These are phyloP conservation scores for Fusarium virguliforme DNA, from an alignment of 2,329 filamentous ascomycete genomes.

Conservation along the genomic window DNA sequence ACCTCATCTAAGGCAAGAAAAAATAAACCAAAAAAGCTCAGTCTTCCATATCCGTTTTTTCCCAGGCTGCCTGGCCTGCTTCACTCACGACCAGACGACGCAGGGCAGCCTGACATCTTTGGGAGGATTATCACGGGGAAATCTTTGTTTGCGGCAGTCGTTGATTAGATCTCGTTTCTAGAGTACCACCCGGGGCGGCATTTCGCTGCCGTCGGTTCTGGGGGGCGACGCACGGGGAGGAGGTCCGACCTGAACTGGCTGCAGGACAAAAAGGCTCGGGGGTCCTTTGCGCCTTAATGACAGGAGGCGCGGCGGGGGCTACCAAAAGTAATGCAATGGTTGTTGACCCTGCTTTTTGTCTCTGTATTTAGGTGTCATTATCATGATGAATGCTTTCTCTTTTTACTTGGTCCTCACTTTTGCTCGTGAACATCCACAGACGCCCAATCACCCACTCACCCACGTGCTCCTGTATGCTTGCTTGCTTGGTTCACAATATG, in stretches of 20 bases:
- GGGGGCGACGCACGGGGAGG: slow-evolving; percentile 52
- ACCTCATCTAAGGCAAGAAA: slow-evolving; percentile 75
- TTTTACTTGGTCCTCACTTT: no score
- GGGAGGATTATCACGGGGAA: slow-evolving; percentile 53
- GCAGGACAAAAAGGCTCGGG: slow-evolving; percentile 58
- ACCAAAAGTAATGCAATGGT: slow-evolving; percentile 63
- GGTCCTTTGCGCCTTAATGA: slow-evolving; percentile 59
- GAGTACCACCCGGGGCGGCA: slow-evolving; percentile 53
- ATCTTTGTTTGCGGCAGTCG: slow-evolving; percentile 58
- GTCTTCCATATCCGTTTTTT: slow-evolving; percentile 47
- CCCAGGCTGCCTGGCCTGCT: slow-evolving; percentile 45
- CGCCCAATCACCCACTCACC: slow-evolving; percentile 1
- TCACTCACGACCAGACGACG: slow-evolving; percentile 39
- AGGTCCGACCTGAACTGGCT: slow-evolving; percentile 55
- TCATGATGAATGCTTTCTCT: slow-evolving; percentile 53
- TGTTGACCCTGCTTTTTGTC: slow-evolving; percentile 55
- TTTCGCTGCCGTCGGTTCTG: slow-evolving; percentile 48
- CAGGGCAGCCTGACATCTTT: slow-evolving; percentile 53
- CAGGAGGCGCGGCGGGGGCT: slow-evolving; percentile 58
- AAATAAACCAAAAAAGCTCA: slow-evolving; percentile 44
- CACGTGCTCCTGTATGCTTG: slow-evolving; percentile 4
- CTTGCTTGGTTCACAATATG: not conserved
- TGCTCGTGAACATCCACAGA: not conserved
- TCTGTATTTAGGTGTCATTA: slow-evolving; percentile 59
- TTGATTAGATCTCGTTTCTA: slow-evolving; percentile 62